Conservation (phyloP, 2,329 filamentous ascomycete genomes). For the Metarhizium album region DNA sequence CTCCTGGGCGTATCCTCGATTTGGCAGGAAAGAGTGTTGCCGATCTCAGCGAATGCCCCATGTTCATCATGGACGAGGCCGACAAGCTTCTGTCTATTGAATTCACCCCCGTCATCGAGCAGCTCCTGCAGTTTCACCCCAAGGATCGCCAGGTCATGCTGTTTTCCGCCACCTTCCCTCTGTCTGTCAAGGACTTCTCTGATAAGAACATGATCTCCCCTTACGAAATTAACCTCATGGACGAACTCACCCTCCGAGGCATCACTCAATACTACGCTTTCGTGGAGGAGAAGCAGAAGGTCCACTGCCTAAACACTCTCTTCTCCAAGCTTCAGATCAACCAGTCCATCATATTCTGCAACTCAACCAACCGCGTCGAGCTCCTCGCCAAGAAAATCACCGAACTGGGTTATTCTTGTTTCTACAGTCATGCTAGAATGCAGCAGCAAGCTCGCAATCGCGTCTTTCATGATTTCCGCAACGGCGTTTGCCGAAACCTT, state of each 20-base stretch:
- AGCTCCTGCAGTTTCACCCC: conserved; percentile 87
- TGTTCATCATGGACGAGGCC: conserved; percentile 99
- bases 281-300: conserved; percentile 98
- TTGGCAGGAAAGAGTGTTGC: conserved; percentile 93
- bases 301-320: conserved; percentile 95
- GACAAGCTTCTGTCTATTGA: conserved; percentile 95
- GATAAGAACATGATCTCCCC: conserved; percentile 96
- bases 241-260: conserved; percentile 92
- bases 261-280: conserved; percentile 99
- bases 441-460: conserved; percentile 92
- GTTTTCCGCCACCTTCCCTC: conserved; percentile 93
- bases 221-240: conserved; percentile 99
- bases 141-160: conserved; percentile 99
- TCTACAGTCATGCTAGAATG: conserved; percentile 99
- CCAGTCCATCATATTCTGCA: conserved; percentile 99
- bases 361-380: conserved; percentile 97
- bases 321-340: conserved; percentile 99
- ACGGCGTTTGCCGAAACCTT: conserved; percentile 93
- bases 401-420: conserved; percentile 96
- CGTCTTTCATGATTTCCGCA: conserved; percentile 98
- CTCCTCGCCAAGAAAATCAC: conserved; percentile 98
- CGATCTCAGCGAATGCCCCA: conserved; percentile 89
- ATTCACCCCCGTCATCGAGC: conserved; percentile 95
- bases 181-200: conserved; percentile 95
- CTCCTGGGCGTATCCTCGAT: conserved; percentile 91